Evolutionary conservation across 306 rosid genomes (phyloP).

Genomic region (Cercis canadensis): DNA sequence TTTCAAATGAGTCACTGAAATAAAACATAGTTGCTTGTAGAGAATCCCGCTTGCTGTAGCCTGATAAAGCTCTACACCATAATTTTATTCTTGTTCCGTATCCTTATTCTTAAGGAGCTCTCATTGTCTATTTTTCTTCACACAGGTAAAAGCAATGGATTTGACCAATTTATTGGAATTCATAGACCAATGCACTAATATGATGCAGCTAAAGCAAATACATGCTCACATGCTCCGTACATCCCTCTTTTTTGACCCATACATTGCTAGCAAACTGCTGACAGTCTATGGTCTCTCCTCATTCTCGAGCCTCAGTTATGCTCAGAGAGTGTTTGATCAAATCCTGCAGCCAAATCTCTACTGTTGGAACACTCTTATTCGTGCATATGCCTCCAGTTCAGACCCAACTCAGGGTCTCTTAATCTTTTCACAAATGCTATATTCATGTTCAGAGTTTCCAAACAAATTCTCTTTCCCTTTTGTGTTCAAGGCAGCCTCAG

Average conservation of each 20-base stretch:
- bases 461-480: constrained; percentile 65
- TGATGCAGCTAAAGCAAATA: constrained; percentile 55
- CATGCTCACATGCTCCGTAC: constrained; percentile 69
- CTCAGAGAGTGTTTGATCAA: constrained; percentile 62
- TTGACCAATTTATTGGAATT: constrained; percentile 13
- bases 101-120: not conserved
- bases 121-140: constrained; percentile 6
- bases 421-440: constrained; percentile 51
- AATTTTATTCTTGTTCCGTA: constrained; percentile 5
- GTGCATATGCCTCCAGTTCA: constrained; percentile 65
- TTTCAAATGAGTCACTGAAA: not conserved
- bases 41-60: no score
- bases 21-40: no score
- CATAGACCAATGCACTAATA: constrained; percentile 48
- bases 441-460: constrained; percentile 48
- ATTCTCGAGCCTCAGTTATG: constrained; percentile 57
- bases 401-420: constrained; percentile 49
- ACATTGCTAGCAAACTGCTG: constrained; percentile 55
- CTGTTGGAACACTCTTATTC: constrained; percentile 72
- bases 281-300: constrained; percentile 45
- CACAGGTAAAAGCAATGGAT: constrained; percentile 14
- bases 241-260: constrained; percentile 53
- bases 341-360: constrained; percentile 65
- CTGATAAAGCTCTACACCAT: not conserved
- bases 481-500: constrained; percentile 69